Evolutionary conservation across 305 asterid species (phyloP).

Genomic region (Fraxinus floribunda): DNA sequence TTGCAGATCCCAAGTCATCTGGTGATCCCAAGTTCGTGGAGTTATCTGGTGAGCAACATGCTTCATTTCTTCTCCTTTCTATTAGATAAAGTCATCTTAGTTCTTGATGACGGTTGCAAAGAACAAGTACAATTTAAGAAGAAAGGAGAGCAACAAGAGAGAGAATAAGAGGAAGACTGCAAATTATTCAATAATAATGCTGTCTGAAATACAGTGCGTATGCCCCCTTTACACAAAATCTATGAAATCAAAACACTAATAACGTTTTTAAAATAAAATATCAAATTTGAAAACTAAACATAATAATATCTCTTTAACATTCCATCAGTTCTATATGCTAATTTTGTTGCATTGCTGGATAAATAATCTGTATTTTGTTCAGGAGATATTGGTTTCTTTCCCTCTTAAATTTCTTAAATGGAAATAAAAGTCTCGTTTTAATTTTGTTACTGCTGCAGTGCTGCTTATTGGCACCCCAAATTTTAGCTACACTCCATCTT

Average conservation of each 20-base stretch:
- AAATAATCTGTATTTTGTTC: constrained; percentile 2
- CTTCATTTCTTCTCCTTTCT: constrained; percentile 25
- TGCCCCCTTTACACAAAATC: too few species aligned
- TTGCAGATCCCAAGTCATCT: constrained; percentile 78
- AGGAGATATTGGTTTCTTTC: neutral
- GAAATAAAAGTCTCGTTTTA: neutral
- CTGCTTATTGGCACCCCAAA: neutral
- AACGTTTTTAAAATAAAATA: too few species aligned
- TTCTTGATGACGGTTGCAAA: neutral
- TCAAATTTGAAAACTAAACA: too few species aligned
- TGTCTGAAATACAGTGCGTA: too few species aligned
- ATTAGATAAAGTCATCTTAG: constrained; percentile 5
- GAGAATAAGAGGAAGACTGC: too few species aligned
- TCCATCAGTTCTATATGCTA: constrained; percentile 11
- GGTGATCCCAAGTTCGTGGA: constrained; percentile 79
- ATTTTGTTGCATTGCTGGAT: constrained; percentile 1
- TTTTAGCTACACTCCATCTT: neutral
- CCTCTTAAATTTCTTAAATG: neutral
- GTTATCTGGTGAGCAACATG: constrained; percentile 62
- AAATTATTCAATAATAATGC: too few species aligned
- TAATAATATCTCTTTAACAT: too few species aligned
- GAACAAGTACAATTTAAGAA: too few species aligned
- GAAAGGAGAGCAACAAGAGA: too few species aligned
- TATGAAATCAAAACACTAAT: too few species aligned
- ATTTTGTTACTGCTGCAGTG: constrained; percentile 8